Conservation (phyloP, 768 basidiomycete genomes). For the Butyriboletus loyo region DNA sequence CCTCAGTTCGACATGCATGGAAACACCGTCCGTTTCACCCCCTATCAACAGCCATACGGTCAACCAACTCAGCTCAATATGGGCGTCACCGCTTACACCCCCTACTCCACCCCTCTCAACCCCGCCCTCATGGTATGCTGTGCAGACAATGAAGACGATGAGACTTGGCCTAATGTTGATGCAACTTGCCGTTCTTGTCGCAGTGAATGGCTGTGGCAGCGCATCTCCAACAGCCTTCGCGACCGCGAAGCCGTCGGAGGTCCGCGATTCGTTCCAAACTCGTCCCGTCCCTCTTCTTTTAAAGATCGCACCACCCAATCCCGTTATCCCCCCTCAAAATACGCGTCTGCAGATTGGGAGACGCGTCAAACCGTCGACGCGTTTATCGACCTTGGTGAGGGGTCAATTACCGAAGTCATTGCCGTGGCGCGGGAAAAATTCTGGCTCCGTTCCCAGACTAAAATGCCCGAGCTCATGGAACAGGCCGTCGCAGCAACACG, state of each 20-base stretch:
- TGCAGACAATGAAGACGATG: slow-evolving; percentile 70
- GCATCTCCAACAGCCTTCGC: slow-evolving; percentile 43
- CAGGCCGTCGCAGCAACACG: slow-evolving; percentile 64
- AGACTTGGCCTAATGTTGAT: slow-evolving; percentile 60
- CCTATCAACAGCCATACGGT: slow-evolving; percentile 32
- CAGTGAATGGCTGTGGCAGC: slow-evolving; percentile 61
- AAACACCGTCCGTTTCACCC: slow-evolving; percentile 28
- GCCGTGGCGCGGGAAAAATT: slow-evolving; percentile 62
- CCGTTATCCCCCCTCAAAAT: slow-evolving; percentile 28
- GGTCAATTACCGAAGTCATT: slow-evolving; percentile 60
- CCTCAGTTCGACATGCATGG: slow-evolving; percentile 34
- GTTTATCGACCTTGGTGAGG: slow-evolving; percentile 75
- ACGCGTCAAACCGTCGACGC: slow-evolving; percentile 62
- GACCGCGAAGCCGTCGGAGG: slow-evolving; percentile 63
- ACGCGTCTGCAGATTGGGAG: slow-evolving; percentile 55
- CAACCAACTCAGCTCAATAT: slow-evolving; percentile 18
- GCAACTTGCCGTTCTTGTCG: slow-evolving; percentile 70
- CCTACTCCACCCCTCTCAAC: slow-evolving; percentile 22
- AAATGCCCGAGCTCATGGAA: slow-evolving; percentile 60
- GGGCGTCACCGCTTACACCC: slow-evolving; percentile 24
- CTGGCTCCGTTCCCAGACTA: slow-evolving; percentile 66
- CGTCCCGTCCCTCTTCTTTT: slow-evolving; percentile 11
- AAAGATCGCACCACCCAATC: slow-evolving; percentile 17
- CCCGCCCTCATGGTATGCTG: slow-evolving; percentile 42
- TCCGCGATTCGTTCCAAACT: slow-evolving; percentile 26